Base-by-base conservation (phyloP, 108 stramenopile genomes). In the Nannochloropsis oceanica region DNA sequence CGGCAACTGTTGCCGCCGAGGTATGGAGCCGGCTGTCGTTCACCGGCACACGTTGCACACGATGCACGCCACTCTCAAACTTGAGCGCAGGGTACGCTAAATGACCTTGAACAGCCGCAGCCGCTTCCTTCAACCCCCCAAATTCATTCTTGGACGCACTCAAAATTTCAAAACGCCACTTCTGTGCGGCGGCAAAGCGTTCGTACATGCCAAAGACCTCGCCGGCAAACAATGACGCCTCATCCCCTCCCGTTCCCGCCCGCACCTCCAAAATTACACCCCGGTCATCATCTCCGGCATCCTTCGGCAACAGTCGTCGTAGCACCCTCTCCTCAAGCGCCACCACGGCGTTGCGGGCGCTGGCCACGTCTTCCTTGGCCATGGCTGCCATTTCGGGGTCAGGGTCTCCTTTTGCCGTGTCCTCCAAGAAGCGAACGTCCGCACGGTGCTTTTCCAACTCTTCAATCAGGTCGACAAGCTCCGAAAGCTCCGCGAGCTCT, bases 11-110 rank as follows among this genome's bases (percentile, higher is more conserved):
- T 25, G 94, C 95, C 13, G 99, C 95, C 73, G 94, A 95, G 8
- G 99, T 98, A 83, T 99, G 99, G 34, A 99, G 92, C 85, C 94
- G 93, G 44, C 88, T 90, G 86, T 97, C 95, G 85, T 98, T 99
- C 80, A 94, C 90, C 14, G 99, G 99, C 27, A 99, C 96, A 22
- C 99, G 92, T 87, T 99, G 99, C 7, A 99, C 99, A 27, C 98
- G 93, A 85, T 99, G 98, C 8, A 97, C 97, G 18, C 98, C 98
- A 44, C 93, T 93, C 88, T 99, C 98, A 80, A 92, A 96, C 85
- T 94, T 94, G 73, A 99, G 94, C 80, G 91, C 86, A 8, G 94
- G 96, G 89, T 93, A 97, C 1, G 94, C 96, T 26, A 94, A 95
- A 1, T 94, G 43, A 25, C 81, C 89, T 44, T 94, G 93, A 25